Evolutionary conservation across 2,329 filamentous ascomycete genomes (phyloP).

Genomic region (Cryphonectria nitschkei): DNA sequence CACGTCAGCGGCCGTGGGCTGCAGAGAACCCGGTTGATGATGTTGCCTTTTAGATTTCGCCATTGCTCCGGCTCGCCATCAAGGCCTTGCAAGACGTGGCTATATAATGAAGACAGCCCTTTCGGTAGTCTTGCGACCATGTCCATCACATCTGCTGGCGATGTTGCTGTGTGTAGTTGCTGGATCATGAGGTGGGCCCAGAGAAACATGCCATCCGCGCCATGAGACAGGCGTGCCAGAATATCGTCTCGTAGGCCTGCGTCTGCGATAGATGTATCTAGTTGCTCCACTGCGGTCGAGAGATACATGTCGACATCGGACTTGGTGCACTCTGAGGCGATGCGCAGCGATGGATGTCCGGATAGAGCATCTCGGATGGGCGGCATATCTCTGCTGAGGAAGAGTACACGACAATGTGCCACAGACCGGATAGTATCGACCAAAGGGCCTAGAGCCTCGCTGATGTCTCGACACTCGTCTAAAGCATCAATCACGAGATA

Average conservation of each 20-base stretch:
- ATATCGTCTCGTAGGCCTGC: constrained; percentile 1
- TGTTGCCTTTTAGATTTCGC: neutral
- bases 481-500: neutral
- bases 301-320: constrained; percentile 6
- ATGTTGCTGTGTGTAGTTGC: neutral
- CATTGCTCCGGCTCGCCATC: neutral
- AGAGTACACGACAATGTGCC: neutral
- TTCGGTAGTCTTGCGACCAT: neutral
- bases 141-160: neutral
- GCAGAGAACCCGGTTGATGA: constrained; percentile 4
- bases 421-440: constrained; percentile 1
- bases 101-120: neutral
- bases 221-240: neutral
- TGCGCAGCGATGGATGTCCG: neutral
- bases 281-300: neutral
- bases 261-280: neutral
- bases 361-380: neutral
- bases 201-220: constrained; percentile 6
- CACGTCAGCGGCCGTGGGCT: constrained; percentile 9
- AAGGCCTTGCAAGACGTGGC: neutral
- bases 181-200: constrained; percentile 5
- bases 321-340: constrained; percentile 6
- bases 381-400: constrained; percentile 5
- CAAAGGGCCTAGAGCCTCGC: neutral
- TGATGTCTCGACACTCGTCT: neutral